phyloP scores from a whole-genome alignment of 495 filamentous ascomycete species.

The Jackrogersella multiformis region DNA sequence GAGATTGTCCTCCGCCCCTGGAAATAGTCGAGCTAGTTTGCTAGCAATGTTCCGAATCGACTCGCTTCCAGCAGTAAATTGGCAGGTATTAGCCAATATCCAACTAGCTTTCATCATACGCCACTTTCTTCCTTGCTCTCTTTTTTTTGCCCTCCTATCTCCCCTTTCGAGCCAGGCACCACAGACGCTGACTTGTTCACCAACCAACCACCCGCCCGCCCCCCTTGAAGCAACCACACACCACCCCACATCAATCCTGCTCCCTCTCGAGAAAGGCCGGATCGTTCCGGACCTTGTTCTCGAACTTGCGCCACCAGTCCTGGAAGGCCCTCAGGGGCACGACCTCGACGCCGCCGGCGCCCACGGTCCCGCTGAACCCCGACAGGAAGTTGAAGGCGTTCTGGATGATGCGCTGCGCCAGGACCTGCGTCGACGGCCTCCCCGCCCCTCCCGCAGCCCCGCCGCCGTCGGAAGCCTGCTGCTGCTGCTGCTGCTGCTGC shows the following conservation, averaged over 20 bases:
- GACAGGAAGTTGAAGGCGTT: conserved; percentile 98
- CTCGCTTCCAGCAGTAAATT: not conserved
- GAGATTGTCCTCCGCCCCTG: not conserved
- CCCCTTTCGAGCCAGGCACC: too few relatives aligned
- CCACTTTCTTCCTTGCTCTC: too few relatives aligned
- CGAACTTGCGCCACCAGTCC: conserved; percentile 98
- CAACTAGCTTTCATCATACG: too few relatives aligned
- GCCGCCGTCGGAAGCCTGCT: too few relatives aligned
- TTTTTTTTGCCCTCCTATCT: too few relatives aligned
- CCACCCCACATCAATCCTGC: conserved; percentile 55
- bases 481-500: conserved; percentile 44
- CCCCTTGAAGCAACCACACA: too few relatives aligned
- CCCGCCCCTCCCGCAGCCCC: too few relatives aligned
- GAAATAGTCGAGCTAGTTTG: too few relatives aligned
- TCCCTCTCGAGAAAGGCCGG: conserved; percentile 89
- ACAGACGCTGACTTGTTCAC: too few relatives aligned
- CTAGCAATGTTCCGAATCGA: too few relatives aligned
- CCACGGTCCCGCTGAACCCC: conserved; percentile 73
- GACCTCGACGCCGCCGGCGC: conserved; percentile 71
- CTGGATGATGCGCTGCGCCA: conserved; percentile 92
- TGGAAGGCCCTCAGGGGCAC: conserved; percentile 90
- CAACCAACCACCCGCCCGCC: too few relatives aligned
- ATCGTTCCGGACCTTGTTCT: conserved; percentile 84
- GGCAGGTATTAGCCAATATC: too few relatives aligned
- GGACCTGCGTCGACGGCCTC: conserved; percentile 67